phyloP scores from a whole-genome alignment of 306 rosid genomes.

The Cicer judaicum region DNA sequence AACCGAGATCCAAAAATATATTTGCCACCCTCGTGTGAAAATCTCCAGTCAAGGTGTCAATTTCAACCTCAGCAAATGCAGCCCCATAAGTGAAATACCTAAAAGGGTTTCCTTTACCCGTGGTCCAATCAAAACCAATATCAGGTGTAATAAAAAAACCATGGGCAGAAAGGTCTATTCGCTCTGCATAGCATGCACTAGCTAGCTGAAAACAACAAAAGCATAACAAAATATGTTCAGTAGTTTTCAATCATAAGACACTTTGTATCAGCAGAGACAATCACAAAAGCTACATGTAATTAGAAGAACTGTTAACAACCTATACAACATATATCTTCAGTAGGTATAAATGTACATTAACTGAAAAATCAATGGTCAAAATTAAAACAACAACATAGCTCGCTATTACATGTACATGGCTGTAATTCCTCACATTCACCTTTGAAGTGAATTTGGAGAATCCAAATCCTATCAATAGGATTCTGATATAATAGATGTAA shows the following conservation, averaged over 20 bases:
- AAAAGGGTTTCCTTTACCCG: constrained; percentile 81
- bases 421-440: constrained; percentile 5
- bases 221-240: constrained; percentile 36
- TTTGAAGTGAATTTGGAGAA: background rate
- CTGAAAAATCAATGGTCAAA: background rate
- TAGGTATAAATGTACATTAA: background rate
- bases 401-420: background rate
- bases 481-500: constrained; percentile 21
- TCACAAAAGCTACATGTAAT: constrained; percentile 23
- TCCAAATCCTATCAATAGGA: constrained; percentile 21
- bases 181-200: constrained; percentile 74
- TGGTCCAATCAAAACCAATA: constrained; percentile 81
- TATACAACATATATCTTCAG: constrained; percentile 28
- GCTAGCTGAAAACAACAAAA: constrained; percentile 71
- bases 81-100: constrained; percentile 93
- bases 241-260: constrained; percentile 41
- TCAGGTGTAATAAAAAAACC: constrained; percentile 90
- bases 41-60: constrained; percentile 94
- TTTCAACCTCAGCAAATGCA: constrained; percentile 95
- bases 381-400: background rate
- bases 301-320: constrained; percentile 18
- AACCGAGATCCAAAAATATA: constrained; percentile 82
- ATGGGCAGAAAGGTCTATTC: constrained; percentile 96
- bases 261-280: constrained; percentile 17
- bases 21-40: constrained; percentile 83